Conservation (phyloP, 371 early-diverging fungal species). For the Mortierella sp. region DNA sequence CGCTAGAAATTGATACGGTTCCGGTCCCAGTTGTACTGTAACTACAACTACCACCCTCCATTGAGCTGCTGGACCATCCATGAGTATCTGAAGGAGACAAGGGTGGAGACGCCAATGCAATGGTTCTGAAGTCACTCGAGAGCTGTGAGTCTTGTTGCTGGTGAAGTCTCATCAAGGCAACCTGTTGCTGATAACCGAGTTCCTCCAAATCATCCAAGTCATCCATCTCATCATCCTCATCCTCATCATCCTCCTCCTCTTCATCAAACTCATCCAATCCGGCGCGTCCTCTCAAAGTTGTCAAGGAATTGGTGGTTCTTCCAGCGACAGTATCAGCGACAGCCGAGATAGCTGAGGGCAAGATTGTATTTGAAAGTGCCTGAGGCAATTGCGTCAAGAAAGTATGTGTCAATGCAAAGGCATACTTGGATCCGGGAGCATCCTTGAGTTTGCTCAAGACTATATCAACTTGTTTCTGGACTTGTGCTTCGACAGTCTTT, state of each 20-base stretch:
- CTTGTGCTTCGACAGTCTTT: slow-evolving; percentile 48
- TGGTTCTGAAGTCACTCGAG: slow-evolving; percentile 43
- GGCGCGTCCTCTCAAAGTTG: slow-evolving; percentile 30
- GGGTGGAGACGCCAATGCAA: slow-evolving; percentile 32
- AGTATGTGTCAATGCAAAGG: slow-evolving; percentile 47
- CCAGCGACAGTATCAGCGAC: slow-evolving; percentile 50
- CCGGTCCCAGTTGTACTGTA: neutral
- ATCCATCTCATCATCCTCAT: slow-evolving; percentile 27
- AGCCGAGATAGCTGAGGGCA: slow-evolving; percentile 52
- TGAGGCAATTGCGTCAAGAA: slow-evolving; percentile 42
- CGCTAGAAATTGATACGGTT: slow-evolving; percentile 30
- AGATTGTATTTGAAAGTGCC: slow-evolving; percentile 41
- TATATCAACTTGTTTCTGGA: slow-evolving; percentile 54
- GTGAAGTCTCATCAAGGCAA: neutral
- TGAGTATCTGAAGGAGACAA: neutral
- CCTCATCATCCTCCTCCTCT: slow-evolving; percentile 47
- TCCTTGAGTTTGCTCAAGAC: slow-evolving; percentile 46
- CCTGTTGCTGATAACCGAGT: slow-evolving; percentile 22
- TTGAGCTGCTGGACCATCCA: neutral
- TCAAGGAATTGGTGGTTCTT: slow-evolving; percentile 43
- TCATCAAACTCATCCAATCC: slow-evolving; percentile 52
- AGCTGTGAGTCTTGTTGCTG: slow-evolving; percentile 35
- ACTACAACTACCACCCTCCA: neutral
- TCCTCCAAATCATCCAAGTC: slow-evolving; percentile 31
- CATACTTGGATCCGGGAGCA: slow-evolving; percentile 46